A percentile compares a stretch with the other conserved stretches of the same genome.
Conservation (phyloP, 1,139 yeast genomes). For the Geotrichum macrosporum region DNA sequence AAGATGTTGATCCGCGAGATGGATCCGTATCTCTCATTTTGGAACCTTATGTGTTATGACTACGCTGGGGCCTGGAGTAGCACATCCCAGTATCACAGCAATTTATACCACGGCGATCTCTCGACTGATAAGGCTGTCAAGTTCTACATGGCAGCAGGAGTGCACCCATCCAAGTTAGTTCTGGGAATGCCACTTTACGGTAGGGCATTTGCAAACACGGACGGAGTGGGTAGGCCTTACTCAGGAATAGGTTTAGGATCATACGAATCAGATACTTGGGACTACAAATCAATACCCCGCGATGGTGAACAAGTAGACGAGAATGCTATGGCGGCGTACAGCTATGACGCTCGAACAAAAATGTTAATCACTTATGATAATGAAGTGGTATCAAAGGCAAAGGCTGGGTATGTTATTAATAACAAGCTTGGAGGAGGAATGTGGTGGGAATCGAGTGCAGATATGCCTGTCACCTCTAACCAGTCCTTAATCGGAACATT, state of each 20-base stretch:
- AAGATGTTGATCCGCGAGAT: constrained; percentile 48
- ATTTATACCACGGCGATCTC: constrained; percentile 52
- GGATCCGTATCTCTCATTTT: constrained; percentile 56
- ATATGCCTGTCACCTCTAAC: constrained; percentile 35
- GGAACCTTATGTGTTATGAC: constrained; percentile 93
- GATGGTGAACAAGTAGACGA: constrained; percentile 51
- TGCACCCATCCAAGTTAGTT: constrained; percentile 51
- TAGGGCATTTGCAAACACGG: constrained; percentile 54
- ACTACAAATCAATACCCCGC: constrained; percentile 52
- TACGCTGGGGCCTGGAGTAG: constrained; percentile 75
- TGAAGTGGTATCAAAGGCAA: constrained; percentile 47
- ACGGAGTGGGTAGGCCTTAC: constrained; percentile 45
- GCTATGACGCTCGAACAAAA: constrained; percentile 43
- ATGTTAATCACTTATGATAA: constrained; percentile 66
- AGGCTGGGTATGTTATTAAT: constrained; percentile 55
- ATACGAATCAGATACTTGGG: constrained; percentile 51
- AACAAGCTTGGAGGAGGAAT: constrained; percentile 71
- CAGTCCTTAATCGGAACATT: constrained; percentile 32
- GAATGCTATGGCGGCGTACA: constrained; percentile 54
- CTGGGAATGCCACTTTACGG: constrained; percentile 92
- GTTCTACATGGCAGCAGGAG: constrained; percentile 44
- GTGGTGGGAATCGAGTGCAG: constrained; percentile 95
- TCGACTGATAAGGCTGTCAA: constrained; percentile 50
- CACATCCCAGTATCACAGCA: constrained; percentile 62
- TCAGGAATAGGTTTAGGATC: constrained; percentile 51